These are phyloP conservation scores for Alternaria gansuensis DNA, from an alignment of 2,329 filamentous ascomycete genomes.

Conservation along the genomic window DNA sequence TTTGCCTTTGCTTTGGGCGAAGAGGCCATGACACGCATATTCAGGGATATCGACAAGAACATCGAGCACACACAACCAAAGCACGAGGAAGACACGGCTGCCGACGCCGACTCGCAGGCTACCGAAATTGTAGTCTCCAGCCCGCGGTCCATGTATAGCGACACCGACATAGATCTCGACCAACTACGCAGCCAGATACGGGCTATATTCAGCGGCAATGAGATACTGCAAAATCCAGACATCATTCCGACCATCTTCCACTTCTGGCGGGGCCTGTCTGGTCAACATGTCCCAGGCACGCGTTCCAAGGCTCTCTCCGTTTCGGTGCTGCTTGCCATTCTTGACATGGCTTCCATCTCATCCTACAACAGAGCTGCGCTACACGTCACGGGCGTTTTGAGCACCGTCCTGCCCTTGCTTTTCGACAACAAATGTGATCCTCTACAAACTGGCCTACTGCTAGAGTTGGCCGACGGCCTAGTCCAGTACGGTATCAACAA, in stretches of 20 bases:
- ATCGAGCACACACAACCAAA: slow-evolving; percentile 28
- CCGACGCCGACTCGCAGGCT: slow-evolving; percentile 18
- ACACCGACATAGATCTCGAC: slow-evolving; percentile 41
- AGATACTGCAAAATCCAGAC: slow-evolving; percentile 54
- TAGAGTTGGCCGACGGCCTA: slow-evolving; percentile 73
- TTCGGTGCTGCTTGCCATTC: slow-evolving; percentile 49
- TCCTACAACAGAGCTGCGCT: slow-evolving; percentile 52
- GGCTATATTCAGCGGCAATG: slow-evolving; percentile 52
- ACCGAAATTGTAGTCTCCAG: slow-evolving; percentile 40
- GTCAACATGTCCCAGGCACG: slow-evolving; percentile 43
- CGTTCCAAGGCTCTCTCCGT: slow-evolving; percentile 48
- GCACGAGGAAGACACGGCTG: slow-evolving; percentile 16
- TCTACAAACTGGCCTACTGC: slow-evolving; percentile 57
- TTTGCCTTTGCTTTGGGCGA: slow-evolving; percentile 83
- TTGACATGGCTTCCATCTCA: slow-evolving; percentile 48
- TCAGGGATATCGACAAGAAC: slow-evolving; percentile 56
- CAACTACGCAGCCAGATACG: slow-evolving; percentile 43
- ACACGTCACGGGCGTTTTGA: slow-evolving; percentile 50
- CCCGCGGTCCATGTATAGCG: slow-evolving; percentile 39
- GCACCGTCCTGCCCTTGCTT: slow-evolving; percentile 47
- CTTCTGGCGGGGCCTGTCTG: slow-evolving; percentile 52
- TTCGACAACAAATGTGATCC: slow-evolving; percentile 49
- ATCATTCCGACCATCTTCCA: slow-evolving; percentile 52
- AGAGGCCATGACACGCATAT: slow-evolving; percentile 75
- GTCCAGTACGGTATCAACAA: slow-evolving; percentile 78